A percentile compares a stretch with the other conserved stretches of the same genome.
Evolutionary conservation across 2,329 filamentous ascomycete species (phyloP).

Genomic region (Neofusicoccum umdonicola): DNA sequence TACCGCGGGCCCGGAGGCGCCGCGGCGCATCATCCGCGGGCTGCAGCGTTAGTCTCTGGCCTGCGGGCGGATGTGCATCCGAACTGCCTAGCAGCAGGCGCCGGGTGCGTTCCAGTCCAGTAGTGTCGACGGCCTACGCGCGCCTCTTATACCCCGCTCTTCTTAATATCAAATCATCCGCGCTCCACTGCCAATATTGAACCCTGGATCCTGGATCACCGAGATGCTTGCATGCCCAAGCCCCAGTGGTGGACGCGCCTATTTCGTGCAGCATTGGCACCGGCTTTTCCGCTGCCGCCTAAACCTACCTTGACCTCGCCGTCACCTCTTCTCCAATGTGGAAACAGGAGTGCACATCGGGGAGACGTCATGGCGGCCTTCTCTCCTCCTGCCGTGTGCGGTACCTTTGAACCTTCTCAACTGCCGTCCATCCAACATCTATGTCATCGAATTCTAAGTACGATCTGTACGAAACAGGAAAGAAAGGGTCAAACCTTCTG

Average conservation of each 20-base stretch:
- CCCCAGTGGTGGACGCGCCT: not conserved
- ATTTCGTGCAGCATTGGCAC: not conserved
- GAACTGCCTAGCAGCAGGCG: not conserved
- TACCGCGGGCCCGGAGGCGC: not conserved
- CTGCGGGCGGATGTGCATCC: conserved; percentile 2
- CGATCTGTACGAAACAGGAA: too few relatives aligned
- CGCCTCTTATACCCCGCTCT: not conserved
- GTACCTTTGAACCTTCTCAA: too few relatives aligned
- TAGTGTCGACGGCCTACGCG: not conserved
- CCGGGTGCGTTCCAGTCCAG: not conserved
- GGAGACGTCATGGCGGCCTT: too few relatives aligned
- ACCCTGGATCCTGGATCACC: not conserved
- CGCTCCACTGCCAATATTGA: too few relatives aligned
- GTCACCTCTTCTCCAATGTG: not conserved
- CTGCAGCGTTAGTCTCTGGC: not conserved
- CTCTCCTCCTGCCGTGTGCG: too few relatives aligned
- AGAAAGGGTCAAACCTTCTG: not conserved
- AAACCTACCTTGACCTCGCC: not conserved
- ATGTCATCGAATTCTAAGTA: too few relatives aligned
- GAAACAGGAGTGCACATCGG: too few relatives aligned
- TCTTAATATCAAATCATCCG: not conserved
- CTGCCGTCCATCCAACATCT: too few relatives aligned
- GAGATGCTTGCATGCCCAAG: too few relatives aligned
- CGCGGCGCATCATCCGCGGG: conserved; percentile 8
- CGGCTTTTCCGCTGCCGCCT: not conserved